Base-by-base conservation (phyloP, 139 green algal species). In the Micractinium conductrix region DNA sequence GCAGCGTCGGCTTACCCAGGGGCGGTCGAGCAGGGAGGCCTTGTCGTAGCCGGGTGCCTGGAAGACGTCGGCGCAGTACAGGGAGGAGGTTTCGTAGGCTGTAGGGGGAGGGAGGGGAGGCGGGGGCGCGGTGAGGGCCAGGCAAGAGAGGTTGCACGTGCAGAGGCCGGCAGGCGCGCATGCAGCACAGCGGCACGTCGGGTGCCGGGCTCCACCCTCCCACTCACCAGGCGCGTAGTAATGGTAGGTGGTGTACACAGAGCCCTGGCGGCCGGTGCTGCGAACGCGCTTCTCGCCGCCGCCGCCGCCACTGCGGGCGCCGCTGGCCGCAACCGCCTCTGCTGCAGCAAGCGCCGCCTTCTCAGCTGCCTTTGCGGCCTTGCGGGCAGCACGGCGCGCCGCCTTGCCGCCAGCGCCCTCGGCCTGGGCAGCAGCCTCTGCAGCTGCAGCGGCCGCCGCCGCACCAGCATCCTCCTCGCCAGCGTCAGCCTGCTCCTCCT, bases 31-130 rank as follows among this genome's bases (percentile, higher is more conserved):
- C 38, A 48, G 42, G 24, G 40, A 22, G 1, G 24, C 26, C 69
- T 76, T 76, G 69, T 48, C 40, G 35, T 43, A 43, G 65, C 35
- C 35, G 33, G 35, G 33, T 3, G 33, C 35, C 33, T 48, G 42
- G 69, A 76, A 76, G 38, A n/a, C 69, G 40, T 76, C 69, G 69
- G 69, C 40, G 69, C 69, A 76, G 69, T 76, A 76, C 7, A 76
- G 69, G 40, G 38, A 53, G 69, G 19, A 37, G 40, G 40, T 76
- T 24, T 76, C 40, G 24, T 76, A 55, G 22, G 7, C 24, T 5
- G 69, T 22, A 21, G 10, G 30, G 28, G 63, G 63, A 24, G 63
- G 65, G n/a, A 28, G 35, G 33, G 26, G 7, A 38, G 33, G 65
- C 33, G n/a, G 35, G 55, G 4, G 19, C 4, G 55, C 19, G 19